Percentiles rank a stretch among this genome's conserved stretches.
Conservation (phyloP, 106 monocot genomes). For the Gastrodia elata region DNA sequence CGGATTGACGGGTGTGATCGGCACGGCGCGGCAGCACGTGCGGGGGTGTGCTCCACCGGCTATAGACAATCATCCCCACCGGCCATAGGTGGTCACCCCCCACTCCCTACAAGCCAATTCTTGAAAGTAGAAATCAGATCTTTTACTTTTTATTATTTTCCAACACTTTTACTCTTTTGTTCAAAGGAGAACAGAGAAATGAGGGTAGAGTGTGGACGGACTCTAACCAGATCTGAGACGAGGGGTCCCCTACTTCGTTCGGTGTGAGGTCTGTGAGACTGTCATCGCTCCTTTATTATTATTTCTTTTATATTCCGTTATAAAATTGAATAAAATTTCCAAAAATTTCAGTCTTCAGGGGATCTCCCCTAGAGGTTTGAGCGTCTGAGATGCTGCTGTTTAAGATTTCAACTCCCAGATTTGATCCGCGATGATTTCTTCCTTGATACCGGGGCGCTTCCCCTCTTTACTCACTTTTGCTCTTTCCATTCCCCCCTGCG, state of each 20-base stretch:
- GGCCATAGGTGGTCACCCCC: not conserved
- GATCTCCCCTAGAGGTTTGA: not conserved
- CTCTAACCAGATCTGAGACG: not conserved
- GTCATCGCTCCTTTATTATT: not conserved
- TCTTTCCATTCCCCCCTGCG: not conserved
- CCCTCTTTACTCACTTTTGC: not conserved
- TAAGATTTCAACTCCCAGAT: constrained; percentile 1
- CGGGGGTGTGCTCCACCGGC: not conserved
- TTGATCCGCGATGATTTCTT: constrained; percentile 3
- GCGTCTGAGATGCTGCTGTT: not conserved
- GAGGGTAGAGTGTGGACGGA: not conserved
- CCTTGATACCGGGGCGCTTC: not conserved
- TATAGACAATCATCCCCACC: not conserved
- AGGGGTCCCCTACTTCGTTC: not conserved
- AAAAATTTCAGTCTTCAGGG: not conserved
- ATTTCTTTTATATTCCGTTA: not conserved
- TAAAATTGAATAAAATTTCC: not conserved
- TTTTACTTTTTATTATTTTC: not conserved
- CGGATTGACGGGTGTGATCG: no score
- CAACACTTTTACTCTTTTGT: not conserved
- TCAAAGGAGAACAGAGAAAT: not conserved
- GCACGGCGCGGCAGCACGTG: not conserved
- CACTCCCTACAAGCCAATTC: not conserved
- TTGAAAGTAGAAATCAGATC: not conserved
- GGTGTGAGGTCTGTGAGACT: not conserved